These are phyloP conservation scores for Stylosanthes scabra DNA, from an alignment of 331 rosid species.

Conservation along the genomic window DNA sequence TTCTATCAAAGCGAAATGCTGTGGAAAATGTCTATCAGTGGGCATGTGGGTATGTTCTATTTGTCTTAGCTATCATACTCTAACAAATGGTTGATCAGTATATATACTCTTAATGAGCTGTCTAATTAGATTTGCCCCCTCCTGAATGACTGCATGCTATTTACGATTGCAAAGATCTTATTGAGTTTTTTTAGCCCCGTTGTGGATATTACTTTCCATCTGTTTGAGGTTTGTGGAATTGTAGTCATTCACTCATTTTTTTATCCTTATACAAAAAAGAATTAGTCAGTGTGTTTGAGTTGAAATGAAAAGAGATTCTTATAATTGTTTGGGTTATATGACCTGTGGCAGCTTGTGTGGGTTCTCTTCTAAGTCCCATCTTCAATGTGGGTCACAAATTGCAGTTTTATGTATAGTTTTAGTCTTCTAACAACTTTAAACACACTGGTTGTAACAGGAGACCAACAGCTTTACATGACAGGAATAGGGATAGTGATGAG, in stretches of 20 bases:
- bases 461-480: slow-evolving; percentile 91
- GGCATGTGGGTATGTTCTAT: slow-evolving; percentile 94
- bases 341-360: slow-evolving; percentile 15
- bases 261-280: neutral
- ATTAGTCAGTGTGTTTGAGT: neutral
- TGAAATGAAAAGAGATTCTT: neutral
- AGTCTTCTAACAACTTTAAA: slow-evolving; percentile 16
- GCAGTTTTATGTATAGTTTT: neutral
- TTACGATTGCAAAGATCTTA: neutral
- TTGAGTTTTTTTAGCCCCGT: neutral
- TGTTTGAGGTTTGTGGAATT: neutral
- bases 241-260: neutral
- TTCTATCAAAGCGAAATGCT: slow-evolving; percentile 73
- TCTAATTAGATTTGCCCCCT: slow-evolving; percentile 17
- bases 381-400: slow-evolving; percentile 18
- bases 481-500: slow-evolving; percentile 93
- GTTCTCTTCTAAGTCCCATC: neutral
- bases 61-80: slow-evolving; percentile 17
- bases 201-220: neutral
- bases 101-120: slow-evolving; percentile 21
- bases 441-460: slow-evolving; percentile 67
- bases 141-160: slow-evolving; percentile 12
- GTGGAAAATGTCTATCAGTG: slow-evolving; percentile 93
- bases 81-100: neutral
- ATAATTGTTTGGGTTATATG: slow-evolving; percentile 17